Conservation (phyloP, 2,329 filamentous ascomycete genomes). For the Rutstroemia sydowiana region DNA sequence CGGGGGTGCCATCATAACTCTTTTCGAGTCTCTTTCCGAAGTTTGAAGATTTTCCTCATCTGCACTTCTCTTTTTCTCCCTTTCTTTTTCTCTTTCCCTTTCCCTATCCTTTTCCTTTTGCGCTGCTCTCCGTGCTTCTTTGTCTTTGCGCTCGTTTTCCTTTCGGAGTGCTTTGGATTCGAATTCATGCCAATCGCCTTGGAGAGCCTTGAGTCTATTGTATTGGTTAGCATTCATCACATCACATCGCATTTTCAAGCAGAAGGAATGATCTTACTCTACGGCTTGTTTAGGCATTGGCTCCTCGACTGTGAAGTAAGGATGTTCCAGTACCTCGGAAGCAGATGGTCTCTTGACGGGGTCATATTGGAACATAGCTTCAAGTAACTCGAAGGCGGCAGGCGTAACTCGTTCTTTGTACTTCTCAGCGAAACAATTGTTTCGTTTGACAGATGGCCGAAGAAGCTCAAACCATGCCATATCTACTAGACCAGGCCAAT, state of each 20-base stretch:
- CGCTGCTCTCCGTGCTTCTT: constrained; percentile 27
- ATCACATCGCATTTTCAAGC: neutral
- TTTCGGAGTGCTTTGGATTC: constrained; percentile 92
- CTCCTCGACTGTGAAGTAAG: constrained; percentile 81
- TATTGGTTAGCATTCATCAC: constrained; percentile 20
- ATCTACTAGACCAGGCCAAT: constrained; percentile 86
- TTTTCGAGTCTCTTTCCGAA: constrained; percentile 24
- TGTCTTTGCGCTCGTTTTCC: constrained; percentile 67
- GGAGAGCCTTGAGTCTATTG: constrained; percentile 59
- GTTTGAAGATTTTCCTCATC: constrained; percentile 16
- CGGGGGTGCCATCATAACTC: constrained; percentile 20
- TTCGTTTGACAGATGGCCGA: constrained; percentile 65
- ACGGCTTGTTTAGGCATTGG: constrained; percentile 69
- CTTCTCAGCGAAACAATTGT: constrained; percentile 72
- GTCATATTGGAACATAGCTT: constrained; percentile 83
- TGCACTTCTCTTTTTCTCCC: constrained; percentile 25
- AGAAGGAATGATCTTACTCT: constrained; percentile 53
- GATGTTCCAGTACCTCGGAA: constrained; percentile 73
- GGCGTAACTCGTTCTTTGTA: constrained; percentile 72
- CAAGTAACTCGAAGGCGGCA: constrained; percentile 74
- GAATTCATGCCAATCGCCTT: constrained; percentile 98
- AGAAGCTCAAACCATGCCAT: constrained; percentile 97
- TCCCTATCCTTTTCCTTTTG: constrained; percentile 25
- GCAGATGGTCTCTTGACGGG: constrained; percentile 77
- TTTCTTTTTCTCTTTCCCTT: constrained; percentile 21